These are phyloP conservation scores for Truncatella angustata DNA, from an alignment of 2,329 filamentous ascomycete species.

Conservation along the genomic window DNA sequence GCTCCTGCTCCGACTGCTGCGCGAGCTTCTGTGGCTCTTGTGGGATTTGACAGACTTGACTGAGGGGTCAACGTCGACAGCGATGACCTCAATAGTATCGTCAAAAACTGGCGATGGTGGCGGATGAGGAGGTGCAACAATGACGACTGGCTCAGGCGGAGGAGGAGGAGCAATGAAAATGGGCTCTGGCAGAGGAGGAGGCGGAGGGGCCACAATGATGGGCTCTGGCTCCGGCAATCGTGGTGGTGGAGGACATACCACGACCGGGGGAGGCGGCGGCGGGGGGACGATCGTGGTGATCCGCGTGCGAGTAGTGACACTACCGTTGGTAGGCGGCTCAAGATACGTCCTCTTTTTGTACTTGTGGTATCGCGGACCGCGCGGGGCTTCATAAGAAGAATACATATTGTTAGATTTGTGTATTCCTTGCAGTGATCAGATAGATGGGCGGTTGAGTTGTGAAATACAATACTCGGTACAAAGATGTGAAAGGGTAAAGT, in stretches of 20 bases:
- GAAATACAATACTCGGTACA: background rate
- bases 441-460: background rate
- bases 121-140: conserved; percentile 11
- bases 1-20: conserved; percentile 26
- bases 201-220: background rate
- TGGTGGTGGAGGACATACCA: conserved; percentile 13
- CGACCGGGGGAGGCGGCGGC: conserved; percentile 19
- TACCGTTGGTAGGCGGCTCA: conserved; percentile 35
- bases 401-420: conserved; percentile 26
- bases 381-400: conserved; percentile 24
- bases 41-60: conserved; percentile 19
- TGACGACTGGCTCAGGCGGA: conserved; percentile 17
- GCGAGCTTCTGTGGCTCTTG: conserved; percentile 21
- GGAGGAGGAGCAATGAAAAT: background rate
- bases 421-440: background rate
- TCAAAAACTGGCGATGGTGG: conserved; percentile 16
- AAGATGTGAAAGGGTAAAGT: background rate
- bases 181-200: conserved; percentile 13
- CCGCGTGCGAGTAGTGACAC: conserved; percentile 33
- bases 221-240: conserved; percentile 6
- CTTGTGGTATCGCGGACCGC: conserved; percentile 30
- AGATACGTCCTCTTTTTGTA: conserved; percentile 41
- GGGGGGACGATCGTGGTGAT: conserved; percentile 37
- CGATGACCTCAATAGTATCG: conserved; percentile 39
- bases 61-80: conserved; percentile 39